Percentiles rank a stretch among this genome's conserved stretches.
phyloP scores from a whole-genome alignment of 768 basidiomycete species.

The Collybiopsis confluens region DNA sequence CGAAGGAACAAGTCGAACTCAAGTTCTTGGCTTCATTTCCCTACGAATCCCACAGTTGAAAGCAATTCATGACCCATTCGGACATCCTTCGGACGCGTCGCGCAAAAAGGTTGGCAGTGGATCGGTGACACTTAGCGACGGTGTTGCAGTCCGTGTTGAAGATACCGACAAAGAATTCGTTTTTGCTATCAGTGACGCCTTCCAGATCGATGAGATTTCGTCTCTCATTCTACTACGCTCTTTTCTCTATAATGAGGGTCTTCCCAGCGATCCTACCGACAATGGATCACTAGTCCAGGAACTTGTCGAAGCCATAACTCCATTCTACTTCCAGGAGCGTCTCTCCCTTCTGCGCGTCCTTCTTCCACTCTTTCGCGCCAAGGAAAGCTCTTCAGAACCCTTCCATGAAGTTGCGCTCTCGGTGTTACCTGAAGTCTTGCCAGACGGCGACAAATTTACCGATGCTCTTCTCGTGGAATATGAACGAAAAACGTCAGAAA shows the following conservation, averaged over 20 bases:
- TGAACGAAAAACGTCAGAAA: slow-evolving; percentile 44
- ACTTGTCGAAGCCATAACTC: slow-evolving; percentile 66
- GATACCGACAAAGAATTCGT: slow-evolving; percentile 68
- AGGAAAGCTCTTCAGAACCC: slow-evolving; percentile 51
- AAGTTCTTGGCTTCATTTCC: slow-evolving; percentile 53
- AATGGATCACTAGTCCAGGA: slow-evolving; percentile 45
- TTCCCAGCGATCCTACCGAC: slow-evolving; percentile 46
- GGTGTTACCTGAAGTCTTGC: slow-evolving; percentile 55
- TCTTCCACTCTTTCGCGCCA: slow-evolving; percentile 71
- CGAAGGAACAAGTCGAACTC: slow-evolving; percentile 55
- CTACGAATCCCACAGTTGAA: slow-evolving; percentile 55
- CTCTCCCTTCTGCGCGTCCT: slow-evolving; percentile 66
- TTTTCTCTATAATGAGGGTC: slow-evolving; percentile 74
- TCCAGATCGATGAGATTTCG: slow-evolving; percentile 79
- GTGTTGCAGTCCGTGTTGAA: slow-evolving; percentile 57
- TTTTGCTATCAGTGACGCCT: slow-evolving; percentile 64
- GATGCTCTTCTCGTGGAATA: slow-evolving; percentile 59
- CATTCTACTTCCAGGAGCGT: slow-evolving; percentile 80
- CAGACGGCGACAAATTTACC: slow-evolving; percentile 62
- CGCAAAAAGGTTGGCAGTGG: slow-evolving; percentile 63
- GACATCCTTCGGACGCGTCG: slow-evolving; percentile 64
- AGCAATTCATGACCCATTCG: slow-evolving; percentile 61
- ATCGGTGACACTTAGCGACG: slow-evolving; percentile 65
- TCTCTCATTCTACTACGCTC: slow-evolving; percentile 71
- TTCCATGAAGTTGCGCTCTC: slow-evolving; percentile 51